Evolutionary conservation across 2,329 filamentous ascomycete species (phyloP).

Genomic region (Scedosporium boydii): DNA sequence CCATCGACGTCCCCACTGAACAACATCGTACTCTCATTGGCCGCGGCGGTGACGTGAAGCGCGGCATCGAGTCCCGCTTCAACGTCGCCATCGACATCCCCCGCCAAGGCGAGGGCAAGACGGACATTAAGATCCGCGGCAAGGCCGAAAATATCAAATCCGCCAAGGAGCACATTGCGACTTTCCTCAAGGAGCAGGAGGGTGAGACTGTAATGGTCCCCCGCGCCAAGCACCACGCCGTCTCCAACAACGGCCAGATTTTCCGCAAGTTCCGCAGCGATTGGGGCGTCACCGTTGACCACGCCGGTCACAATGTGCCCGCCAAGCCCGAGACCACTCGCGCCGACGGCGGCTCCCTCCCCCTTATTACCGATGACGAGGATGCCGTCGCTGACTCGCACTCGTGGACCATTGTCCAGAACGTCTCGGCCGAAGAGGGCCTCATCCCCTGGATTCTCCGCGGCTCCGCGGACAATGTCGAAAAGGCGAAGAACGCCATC

Average conservation of each 20-base stretch:
- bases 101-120: conserved; percentile 74
- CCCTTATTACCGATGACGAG: conserved; percentile 86
- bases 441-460: conserved; percentile 86
- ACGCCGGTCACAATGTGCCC: conserved; percentile 71
- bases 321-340: conserved; percentile 52
- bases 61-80: conserved; percentile 77
- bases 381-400: conserved; percentile 56
- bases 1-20: conserved; percentile 73
- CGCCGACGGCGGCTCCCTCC: conserved; percentile 55
- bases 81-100: conserved; percentile 83
- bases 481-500: conserved; percentile 70
- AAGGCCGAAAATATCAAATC: conserved; percentile 68
- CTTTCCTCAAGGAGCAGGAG: conserved; percentile 74
- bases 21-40: conserved; percentile 91
- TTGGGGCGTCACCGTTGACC: conserved; percentile 82
- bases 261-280: conserved; percentile 86
- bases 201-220: conserved; percentile 83
- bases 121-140: conserved; percentile 78
- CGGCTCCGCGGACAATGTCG: conserved; percentile 66
- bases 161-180: conserved; percentile 76
- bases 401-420: conserved; percentile 75
- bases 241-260: conserved; percentile 84
- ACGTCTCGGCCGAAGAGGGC: conserved; percentile 49
- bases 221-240: conserved; percentile 68
- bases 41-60: conserved; percentile 79